Percentiles rank a stretch among this genome's conserved stretches.
Conservation (phyloP, 345 rosid genomes). For the Hibiscus tridactylites region DNA sequence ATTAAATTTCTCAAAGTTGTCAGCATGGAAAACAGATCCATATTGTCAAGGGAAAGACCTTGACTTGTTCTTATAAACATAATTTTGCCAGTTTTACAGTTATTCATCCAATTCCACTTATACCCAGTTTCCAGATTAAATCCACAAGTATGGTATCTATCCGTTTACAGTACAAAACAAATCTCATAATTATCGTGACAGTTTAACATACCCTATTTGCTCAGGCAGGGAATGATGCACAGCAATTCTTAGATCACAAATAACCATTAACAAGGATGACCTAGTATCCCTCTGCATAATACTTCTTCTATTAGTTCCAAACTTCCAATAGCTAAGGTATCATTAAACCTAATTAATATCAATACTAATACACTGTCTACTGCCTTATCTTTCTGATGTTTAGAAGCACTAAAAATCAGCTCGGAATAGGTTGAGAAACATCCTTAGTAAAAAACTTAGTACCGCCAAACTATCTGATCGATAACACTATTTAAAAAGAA, state of each 20-base stretch:
- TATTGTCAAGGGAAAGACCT: too few species aligned
- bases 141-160: neutral
- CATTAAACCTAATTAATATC: neutral
- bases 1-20: too few species aligned
- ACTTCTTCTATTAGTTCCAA: neutral
- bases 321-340: neutral
- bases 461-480: neutral
- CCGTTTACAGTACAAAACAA: neutral
- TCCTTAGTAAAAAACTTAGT: neutral
- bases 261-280: neutral
- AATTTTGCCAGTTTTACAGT: neutral
- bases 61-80: neutral
- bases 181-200: neutral
- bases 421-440: neutral
- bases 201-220: neutral
- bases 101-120: neutral
- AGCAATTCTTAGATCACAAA: neutral
- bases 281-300: neutral
- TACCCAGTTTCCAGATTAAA: neutral
- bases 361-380: neutral
- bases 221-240: neutral
- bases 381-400: neutral
- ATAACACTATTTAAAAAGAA: neutral
- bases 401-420: neutral
- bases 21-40: too few species aligned